Conservation (phyloP, 495 filamentous ascomycete genomes). For the Tricharina praecox region DNA sequence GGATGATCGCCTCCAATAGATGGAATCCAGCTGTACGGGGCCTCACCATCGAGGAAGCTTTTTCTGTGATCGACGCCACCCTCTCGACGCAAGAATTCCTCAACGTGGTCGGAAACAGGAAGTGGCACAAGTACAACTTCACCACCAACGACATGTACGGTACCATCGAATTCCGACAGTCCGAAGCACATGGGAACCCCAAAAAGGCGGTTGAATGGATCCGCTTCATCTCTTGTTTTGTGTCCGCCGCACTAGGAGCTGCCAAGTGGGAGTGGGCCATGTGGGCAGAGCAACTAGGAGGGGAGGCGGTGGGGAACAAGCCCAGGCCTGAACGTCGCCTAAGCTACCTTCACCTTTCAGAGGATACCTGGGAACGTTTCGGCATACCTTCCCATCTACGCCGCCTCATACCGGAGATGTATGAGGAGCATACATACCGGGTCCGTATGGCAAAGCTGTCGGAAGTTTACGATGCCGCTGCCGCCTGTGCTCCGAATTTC, state of each 20-base stretch:
- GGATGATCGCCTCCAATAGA: slow-evolving; percentile 21
- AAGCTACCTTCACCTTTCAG: too few species aligned
- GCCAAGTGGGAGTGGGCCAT: not conserved
- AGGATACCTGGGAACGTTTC: too few species aligned
- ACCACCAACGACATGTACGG: slow-evolving; percentile 14
- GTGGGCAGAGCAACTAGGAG: too few species aligned
- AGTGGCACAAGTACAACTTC: slow-evolving; percentile 24
- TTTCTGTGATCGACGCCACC: slow-evolving; percentile 9
- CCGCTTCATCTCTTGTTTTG: not conserved
- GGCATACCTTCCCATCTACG: too few species aligned
- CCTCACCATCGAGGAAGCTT: slow-evolving; percentile 5
- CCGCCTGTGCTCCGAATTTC: too few species aligned
- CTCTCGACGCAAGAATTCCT: slow-evolving; percentile 10
- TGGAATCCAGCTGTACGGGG: slow-evolving; percentile 5
- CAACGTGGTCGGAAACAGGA: slow-evolving; percentile 14
- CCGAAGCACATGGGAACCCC: slow-evolving; percentile 8
- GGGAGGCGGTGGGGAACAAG: too few species aligned
- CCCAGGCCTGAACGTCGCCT: too few species aligned
- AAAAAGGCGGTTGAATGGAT: slow-evolving; percentile 18
- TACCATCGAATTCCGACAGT: slow-evolving; percentile 22
- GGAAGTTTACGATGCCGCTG: too few species aligned
- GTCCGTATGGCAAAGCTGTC: too few species aligned
- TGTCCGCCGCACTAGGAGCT: not conserved
- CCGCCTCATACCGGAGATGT: too few species aligned
- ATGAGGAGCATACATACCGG: too few species aligned